A percentile compares a stretch with the other conserved stretches of the same genome.
phyloP scores from a whole-genome alignment of 1,284 basidiomycete genomes.

The Ustilago cynodontis region DNA sequence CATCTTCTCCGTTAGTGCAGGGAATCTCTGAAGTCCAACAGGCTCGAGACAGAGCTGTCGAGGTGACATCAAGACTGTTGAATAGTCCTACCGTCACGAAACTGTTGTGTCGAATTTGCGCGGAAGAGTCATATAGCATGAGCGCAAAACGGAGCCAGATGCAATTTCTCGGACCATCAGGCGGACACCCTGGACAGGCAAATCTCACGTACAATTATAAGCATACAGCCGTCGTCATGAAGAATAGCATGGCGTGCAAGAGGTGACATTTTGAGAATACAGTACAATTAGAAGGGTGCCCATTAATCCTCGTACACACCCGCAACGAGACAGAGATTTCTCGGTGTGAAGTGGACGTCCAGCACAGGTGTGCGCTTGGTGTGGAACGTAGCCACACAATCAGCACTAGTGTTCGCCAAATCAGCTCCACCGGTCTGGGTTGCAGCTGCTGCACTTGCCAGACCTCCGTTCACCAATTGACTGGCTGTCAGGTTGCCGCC shows the following conservation, averaged over 20 bases:
- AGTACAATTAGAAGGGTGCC: not conserved
- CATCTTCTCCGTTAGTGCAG: too few relatives aligned
- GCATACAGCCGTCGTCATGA: too few relatives aligned
- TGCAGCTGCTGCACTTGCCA: constrained; percentile 19
- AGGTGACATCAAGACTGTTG: too few relatives aligned
- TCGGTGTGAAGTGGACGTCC: constrained; percentile 91
- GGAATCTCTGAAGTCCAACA: too few relatives aligned
- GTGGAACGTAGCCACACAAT: constrained; percentile 88
- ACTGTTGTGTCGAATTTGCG: too few relatives aligned
- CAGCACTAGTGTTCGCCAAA: constrained; percentile 71
- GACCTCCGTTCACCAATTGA: constrained; percentile 4
- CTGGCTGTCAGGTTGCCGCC: not conserved
- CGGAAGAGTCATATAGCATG: too few relatives aligned
- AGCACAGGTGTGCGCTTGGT: constrained; percentile 95
- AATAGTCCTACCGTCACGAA: too few relatives aligned
- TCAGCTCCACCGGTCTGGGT: constrained; percentile 15
- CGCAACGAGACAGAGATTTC: constrained; percentile 91
- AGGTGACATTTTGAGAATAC: not conserved
- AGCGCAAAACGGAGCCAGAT: too few relatives aligned
- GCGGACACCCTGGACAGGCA: not conserved
- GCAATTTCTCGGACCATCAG: too few relatives aligned
- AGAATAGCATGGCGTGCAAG: not conserved
- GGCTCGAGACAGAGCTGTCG: too few relatives aligned
- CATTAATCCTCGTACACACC: constrained; percentile 72
- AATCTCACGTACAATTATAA: too few relatives aligned